Conservation (phyloP, 177 flowering plant genomes). For the Vitis hybrid region DNA sequence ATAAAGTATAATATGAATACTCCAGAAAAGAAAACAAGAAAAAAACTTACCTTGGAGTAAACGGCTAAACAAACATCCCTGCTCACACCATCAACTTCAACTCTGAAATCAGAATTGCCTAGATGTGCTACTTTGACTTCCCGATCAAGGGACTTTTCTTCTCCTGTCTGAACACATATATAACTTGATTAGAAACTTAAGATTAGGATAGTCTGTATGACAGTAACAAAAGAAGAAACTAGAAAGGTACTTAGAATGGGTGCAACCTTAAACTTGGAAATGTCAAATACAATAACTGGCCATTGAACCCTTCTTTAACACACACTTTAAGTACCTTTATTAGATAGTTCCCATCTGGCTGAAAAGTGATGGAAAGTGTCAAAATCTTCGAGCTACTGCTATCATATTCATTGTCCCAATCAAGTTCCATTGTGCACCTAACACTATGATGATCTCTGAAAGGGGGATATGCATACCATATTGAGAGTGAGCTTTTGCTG, state of each 20-base stretch:
- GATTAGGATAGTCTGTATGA: not conserved
- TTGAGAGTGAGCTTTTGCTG: slow-evolving; percentile 32
- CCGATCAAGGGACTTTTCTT: slow-evolving; percentile 28
- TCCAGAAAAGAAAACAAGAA: not conserved
- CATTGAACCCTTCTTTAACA: not conserved
- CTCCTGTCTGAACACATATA: slow-evolving; percentile 44
- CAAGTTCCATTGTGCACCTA: slow-evolving; percentile 58
- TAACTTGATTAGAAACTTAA: not conserved
- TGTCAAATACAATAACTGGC: slow-evolving; percentile 1
- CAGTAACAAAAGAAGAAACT: not conserved
- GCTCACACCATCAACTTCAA: slow-evolving; percentile 69
- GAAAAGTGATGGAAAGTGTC: slow-evolving; percentile 45
- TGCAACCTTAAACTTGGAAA: not conserved
- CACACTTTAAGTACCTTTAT: slow-evolving; percentile 52
- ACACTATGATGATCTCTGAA: slow-evolving; percentile 80
- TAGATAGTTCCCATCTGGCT: slow-evolving; percentile 68
- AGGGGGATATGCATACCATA: slow-evolving; percentile 88
- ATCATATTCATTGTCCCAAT: slow-evolving; percentile 66
- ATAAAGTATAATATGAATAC: not conserved
- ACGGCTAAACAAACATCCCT: slow-evolving; percentile 54
- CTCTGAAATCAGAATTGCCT: slow-evolving; percentile 53
- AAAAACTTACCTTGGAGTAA: slow-evolving; percentile 61
- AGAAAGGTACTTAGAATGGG: not conserved
- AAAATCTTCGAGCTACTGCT: slow-evolving; percentile 34
- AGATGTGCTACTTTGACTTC: slow-evolving; percentile 52